A percentile compares a stretch with the other conserved stretches of the same genome.
Evolutionary conservation across 768 basidiomycete species (phyloP).

Genomic region (Phlegmacium glaucopus): DNA sequence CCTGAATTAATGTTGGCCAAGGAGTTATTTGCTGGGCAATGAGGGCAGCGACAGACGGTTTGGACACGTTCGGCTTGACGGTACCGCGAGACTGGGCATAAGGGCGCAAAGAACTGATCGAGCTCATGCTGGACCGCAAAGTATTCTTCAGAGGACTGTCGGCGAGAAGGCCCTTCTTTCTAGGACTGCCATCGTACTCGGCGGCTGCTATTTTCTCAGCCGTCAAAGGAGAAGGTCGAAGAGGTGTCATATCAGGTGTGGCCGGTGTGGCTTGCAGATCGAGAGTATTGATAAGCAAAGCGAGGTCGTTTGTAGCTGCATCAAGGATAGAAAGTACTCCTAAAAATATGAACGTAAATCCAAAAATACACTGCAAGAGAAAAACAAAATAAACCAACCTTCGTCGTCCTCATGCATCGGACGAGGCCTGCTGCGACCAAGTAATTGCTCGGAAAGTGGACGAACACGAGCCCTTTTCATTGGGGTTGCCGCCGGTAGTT

Average conservation of each 20-base stretch:
- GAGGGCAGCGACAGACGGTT: conserved; percentile 9
- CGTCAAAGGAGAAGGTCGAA: conserved; percentile 32
- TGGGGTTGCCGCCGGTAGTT: conserved; percentile 31
- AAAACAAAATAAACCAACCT: conserved; percentile 31
- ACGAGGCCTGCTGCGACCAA: conserved; percentile 45
- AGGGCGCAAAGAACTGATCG: conserved; percentile 30
- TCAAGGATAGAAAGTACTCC: conserved; percentile 70
- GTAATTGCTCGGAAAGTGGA: conserved; percentile 63
- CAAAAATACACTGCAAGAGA: conserved; percentile 3
- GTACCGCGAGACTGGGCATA: conserved; percentile 24
- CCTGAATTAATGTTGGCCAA: conserved; percentile 45
- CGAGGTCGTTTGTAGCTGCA: conserved; percentile 78
- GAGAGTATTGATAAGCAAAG: conserved; percentile 74
- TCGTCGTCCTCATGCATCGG: conserved; percentile 53
- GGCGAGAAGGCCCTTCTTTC: conserved; percentile 18
- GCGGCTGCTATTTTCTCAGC: neutral
- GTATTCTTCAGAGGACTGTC: conserved; percentile 38
- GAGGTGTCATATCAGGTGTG: conserved; percentile 44
- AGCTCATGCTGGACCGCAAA: conserved; percentile 33
- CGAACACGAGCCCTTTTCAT: conserved; percentile 46
- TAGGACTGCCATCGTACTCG: conserved; percentile 24
- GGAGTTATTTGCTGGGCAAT: conserved; percentile 62
- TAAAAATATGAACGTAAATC: conserved; percentile 17
- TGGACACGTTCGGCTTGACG: conserved; percentile 4
- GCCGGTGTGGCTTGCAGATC: conserved; percentile 77